phyloP scores from a whole-genome alignment of 305 asterid species.

The Ilex paraguariensis region DNA sequence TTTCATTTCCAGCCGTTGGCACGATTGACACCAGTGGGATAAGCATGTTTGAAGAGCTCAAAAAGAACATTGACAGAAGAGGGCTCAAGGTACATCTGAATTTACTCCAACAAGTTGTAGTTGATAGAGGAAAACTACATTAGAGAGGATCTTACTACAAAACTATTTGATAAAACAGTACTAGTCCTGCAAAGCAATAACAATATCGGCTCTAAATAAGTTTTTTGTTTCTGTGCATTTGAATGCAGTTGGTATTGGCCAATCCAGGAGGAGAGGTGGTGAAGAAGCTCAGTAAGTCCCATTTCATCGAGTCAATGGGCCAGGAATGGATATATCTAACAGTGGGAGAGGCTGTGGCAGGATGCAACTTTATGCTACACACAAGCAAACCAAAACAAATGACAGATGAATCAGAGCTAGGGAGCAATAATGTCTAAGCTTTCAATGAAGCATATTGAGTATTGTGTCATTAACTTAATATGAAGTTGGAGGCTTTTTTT shows the following conservation, averaged over 20 bases:
- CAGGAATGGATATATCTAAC: constrained; percentile 84
- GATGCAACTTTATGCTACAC: constrained; percentile 77
- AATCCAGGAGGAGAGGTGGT: constrained; percentile 87
- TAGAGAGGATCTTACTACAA: too few species aligned
- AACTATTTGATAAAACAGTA: too few species aligned
- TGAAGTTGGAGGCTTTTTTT: background rate
- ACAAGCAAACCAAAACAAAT: constrained; percentile 35
- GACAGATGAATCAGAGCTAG: constrained; percentile 30
- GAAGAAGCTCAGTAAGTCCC: constrained; percentile 77
- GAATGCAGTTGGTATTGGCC: constrained; percentile 52
- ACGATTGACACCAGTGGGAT: constrained; percentile 98
- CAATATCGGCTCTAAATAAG: too few species aligned
- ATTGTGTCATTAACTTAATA: too few species aligned
- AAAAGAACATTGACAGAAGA: constrained; percentile 66
- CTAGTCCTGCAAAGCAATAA: too few species aligned
- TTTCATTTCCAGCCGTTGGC: constrained; percentile 64
- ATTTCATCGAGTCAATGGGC: constrained; percentile 62
- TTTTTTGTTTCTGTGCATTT: too few species aligned
- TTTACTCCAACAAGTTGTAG: too few species aligned
- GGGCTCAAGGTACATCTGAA: constrained; percentile 50
- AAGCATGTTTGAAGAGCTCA: constrained; percentile 81
- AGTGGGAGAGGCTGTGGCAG: constrained; percentile 84
- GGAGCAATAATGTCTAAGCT: constrained; percentile 49
- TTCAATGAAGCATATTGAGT: too few species aligned
- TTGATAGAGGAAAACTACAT: too few species aligned